Base-by-base conservation (phyloP, 1,284 basidiomycete genomes). In the Trametes versicolor region DNA sequence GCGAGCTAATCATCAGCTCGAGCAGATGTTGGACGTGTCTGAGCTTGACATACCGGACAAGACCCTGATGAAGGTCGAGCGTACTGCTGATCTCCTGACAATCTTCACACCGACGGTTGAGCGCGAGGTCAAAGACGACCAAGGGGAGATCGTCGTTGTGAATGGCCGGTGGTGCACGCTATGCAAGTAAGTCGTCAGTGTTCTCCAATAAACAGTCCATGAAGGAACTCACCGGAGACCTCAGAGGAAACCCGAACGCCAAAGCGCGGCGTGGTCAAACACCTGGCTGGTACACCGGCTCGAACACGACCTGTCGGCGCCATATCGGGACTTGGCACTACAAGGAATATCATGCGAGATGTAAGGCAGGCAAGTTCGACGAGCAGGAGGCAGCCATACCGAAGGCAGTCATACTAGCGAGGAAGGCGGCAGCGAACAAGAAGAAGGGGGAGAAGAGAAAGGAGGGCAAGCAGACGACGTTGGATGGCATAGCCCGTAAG, bases 301-400 rank as follows among this genome's bases (percentile, higher is more conserved):
- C 10, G 9, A 65, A 65, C 32, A 32, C 60, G 34, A 58, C 60
- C 10, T 65, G 58, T 17, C 63, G 59, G 12, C 53, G 36, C 10
- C 64, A 65, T 50, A 65, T 65, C 25, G 48, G n/a, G 2, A 19
- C 34, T 13, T 3, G 3, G 3, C 64, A 66, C 25, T 66, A 62
- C 55, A 43, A n/a, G 3, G 47, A 41, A 43, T 66, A 66, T 47
- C 6, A 4, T 8, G 15, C 0, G 48, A 25, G 27, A 6, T 50
- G 48, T 32, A 50, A 29, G 23, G 48, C 47, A 6, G 12, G 19
- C 3, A 50, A 27, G 23, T 5, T 50, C 15, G 23, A 17, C 9
- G 48, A 50, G 27, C 5, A 9, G 7, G 8, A 17, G 48, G 25
- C 1, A 25, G 48, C 48, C 4, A 27, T 29, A 17, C 48, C 48